Conservation (phyloP, 345 rosid genomes). For the Eucalyptus coolabah region DNA sequence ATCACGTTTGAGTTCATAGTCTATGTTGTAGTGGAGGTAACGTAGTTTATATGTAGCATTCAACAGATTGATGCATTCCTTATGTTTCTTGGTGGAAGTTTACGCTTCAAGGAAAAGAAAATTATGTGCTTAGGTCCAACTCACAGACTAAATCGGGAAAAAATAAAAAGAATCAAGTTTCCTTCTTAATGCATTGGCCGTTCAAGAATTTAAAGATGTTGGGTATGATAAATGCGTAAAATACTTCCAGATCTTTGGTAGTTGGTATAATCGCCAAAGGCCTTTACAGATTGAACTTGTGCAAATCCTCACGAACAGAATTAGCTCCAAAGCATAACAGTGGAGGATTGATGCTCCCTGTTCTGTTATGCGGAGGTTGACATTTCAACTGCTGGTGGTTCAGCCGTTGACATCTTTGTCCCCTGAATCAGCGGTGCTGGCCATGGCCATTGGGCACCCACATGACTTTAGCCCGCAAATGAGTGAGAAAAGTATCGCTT, state of each 20-base stretch:
- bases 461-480: not conserved
- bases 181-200: not conserved
- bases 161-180: not conserved
- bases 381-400: slow-evolving; percentile 20
- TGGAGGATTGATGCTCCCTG: not conserved
- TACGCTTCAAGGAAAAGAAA: not conserved
- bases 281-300: not conserved
- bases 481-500: not conserved
- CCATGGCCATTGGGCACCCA: not conserved
- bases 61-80: not conserved
- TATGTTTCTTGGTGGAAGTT: not conserved
- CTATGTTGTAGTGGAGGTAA: not conserved
- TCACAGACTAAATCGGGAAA: not conserved
- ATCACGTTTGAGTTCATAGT: not conserved
- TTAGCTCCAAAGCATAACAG: not conserved
- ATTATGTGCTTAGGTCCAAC: not conserved
- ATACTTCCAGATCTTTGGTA: not conserved
- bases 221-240: not conserved
- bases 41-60: not conserved
- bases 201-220: not conserved
- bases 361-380: not conserved
- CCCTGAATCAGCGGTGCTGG: not conserved
- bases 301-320: not conserved
- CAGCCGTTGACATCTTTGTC: slow-evolving; percentile 5
- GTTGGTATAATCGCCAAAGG: not conserved